phyloP scores from a whole-genome alignment of 345 rosid genomes.

The Leavenworthia alabamica region DNA sequence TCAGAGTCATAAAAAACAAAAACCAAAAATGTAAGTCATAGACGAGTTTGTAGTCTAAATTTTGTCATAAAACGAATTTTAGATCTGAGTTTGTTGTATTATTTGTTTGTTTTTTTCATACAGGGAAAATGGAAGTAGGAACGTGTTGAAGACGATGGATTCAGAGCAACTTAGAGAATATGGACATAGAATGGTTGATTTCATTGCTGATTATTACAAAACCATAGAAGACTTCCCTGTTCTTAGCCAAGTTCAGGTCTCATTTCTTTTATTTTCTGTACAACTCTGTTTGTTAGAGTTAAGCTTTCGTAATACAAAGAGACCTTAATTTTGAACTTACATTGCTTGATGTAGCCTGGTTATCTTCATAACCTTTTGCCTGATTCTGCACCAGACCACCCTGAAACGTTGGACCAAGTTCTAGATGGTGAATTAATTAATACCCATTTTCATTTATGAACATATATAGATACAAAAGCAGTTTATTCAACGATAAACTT shows the following conservation, averaged over 20 bases:
- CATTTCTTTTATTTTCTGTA: too few species aligned
- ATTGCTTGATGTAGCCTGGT: slow-evolving; percentile 60
- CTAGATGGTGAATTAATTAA: slow-evolving; percentile 72
- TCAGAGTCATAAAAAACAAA: not conserved
- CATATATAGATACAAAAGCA: not conserved
- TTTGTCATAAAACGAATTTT: too few species aligned
- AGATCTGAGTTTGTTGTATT: not conserved
- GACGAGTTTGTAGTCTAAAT: not conserved
- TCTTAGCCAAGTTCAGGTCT: slow-evolving; percentile 91
- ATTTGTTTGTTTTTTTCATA: not conserved
- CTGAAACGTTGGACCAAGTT: slow-evolving; percentile 65
- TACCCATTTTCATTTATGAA: not conserved
- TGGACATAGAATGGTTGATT: slow-evolving; percentile 85
- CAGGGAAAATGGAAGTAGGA: slow-evolving; percentile 25
- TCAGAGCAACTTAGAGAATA: slow-evolving; percentile 66
- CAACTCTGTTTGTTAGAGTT: too few species aligned
- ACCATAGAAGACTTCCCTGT: slow-evolving; percentile 72
- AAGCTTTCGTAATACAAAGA: too few species aligned
- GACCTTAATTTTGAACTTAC: too few species aligned
- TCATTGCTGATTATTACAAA: slow-evolving; percentile 86
- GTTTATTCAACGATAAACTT: not conserved
- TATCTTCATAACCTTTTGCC: slow-evolving; percentile 67
- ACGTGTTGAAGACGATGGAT: slow-evolving; percentile 51
- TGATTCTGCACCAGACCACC: slow-evolving; percentile 69
- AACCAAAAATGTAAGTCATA: slow-evolving; percentile 17